Evolutionary conservation across 208 protist genomes (phyloP).

Genomic region (Crithidia mellificae): DNA sequence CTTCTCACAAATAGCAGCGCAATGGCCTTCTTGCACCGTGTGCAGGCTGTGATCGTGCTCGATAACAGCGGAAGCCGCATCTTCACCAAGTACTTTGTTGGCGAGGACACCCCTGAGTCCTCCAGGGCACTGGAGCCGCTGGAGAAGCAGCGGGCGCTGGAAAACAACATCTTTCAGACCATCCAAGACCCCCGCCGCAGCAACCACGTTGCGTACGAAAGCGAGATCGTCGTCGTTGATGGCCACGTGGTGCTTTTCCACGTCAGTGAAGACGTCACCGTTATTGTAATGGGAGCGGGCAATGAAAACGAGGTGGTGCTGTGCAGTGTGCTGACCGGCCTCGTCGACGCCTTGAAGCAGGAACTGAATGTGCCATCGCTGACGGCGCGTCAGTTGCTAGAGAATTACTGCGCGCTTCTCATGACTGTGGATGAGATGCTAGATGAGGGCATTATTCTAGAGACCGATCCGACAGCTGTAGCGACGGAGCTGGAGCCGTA

Average conservation of each 20-base stretch:
- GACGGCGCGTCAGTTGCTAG: conserved; percentile 57
- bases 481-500: conserved; percentile 65
- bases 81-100: conserved; percentile 90
- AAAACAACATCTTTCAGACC: conserved; percentile 53
- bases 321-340: conserved; percentile 53
- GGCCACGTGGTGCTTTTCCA: conserved; percentile 75
- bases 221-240: conserved; percentile 80
- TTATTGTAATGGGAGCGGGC: conserved; percentile 78
- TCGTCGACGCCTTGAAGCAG: conserved; percentile 70
- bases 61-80: conserved; percentile 63
- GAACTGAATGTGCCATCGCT: conserved; percentile 57
- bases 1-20: background rate
- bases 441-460: conserved; percentile 90
- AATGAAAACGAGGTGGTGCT: conserved; percentile 89
- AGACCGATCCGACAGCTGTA: conserved; percentile 66
- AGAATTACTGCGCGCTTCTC: conserved; percentile 87
- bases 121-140: conserved; percentile 53
- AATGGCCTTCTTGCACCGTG: conserved; percentile 88
- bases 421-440: conserved; percentile 90
- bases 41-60: conserved; percentile 84
- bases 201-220: conserved; percentile 34
- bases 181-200: conserved; percentile 35
- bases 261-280: conserved; percentile 59
- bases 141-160: conserved; percentile 73
- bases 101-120: conserved; percentile 49